phyloP scores from a whole-genome alignment of 2,329 filamentous ascomycete genomes.

The Alternaria sp. region DNA sequence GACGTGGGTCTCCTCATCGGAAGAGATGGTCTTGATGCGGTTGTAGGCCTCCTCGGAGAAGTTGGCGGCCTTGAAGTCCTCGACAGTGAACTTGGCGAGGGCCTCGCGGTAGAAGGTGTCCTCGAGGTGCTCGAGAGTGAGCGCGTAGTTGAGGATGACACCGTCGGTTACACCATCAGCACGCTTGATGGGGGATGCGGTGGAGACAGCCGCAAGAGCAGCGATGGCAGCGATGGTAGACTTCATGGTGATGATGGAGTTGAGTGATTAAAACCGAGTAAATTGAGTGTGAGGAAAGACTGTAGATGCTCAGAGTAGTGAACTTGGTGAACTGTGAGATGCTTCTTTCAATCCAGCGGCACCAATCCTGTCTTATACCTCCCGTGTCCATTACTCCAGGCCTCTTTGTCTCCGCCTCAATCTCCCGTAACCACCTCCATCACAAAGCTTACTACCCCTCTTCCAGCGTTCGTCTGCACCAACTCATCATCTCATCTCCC shows the following conservation, averaged over 20 bases:
- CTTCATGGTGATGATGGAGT: constrained; percentile 20
- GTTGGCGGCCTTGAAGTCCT: constrained; percentile 33
- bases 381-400: neutral
- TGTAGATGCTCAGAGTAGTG: neutral
- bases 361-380: neutral
- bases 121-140: constrained; percentile 60
- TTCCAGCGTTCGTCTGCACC: neutral
- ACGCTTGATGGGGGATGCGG: constrained; percentile 36
- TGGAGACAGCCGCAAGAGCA: constrained; percentile 17
- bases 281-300: neutral
- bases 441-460: constrained; percentile 1
- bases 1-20: constrained; percentile 67
- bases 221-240: constrained; percentile 17
- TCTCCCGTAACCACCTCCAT: neutral
- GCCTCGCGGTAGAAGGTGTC: constrained; percentile 68
- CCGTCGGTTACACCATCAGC: constrained; percentile 26
- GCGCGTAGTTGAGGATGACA: constrained; percentile 53
- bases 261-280: neutral
- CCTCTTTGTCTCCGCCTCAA: neutral
- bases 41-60: constrained; percentile 60
- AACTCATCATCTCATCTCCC: neutral
- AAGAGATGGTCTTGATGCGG: constrained; percentile 63
- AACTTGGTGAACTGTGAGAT: neutral
- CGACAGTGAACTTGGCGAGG: constrained; percentile 60
- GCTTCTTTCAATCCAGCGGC: neutral